Percentiles rank a stretch among this genome's conserved stretches.
Conservation (phyloP, 139 green algal species). For the Chlorella sp. region DNA sequence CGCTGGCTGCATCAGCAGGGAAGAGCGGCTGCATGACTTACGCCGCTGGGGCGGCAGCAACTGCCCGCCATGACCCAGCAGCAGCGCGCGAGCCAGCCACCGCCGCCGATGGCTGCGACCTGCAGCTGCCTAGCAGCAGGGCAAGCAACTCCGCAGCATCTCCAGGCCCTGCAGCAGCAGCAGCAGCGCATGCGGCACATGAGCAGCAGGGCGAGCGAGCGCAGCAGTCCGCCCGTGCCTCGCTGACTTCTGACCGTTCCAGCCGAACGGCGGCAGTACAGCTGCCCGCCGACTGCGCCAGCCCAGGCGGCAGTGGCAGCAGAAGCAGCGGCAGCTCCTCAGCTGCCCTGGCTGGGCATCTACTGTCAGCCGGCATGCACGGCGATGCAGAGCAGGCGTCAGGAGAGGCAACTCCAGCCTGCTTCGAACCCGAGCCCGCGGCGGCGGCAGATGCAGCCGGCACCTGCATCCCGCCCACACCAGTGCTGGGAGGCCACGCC, state of each 20-base stretch:
- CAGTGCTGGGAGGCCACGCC: background rate
- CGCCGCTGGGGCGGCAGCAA: background rate
- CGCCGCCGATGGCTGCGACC: background rate
- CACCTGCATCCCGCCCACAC: background rate
- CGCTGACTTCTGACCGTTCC: background rate
- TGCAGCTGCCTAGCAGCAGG: background rate
- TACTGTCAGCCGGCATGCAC: background rate
- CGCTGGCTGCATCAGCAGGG: background rate
- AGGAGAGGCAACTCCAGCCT: background rate
- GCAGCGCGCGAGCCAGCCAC: background rate
- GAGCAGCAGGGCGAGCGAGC: background rate
- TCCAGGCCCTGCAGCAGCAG: too few species aligned
- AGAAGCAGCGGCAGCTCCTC: background rate
- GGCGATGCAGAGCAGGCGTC: background rate
- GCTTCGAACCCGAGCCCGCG: background rate
- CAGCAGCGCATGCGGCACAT: background rate
- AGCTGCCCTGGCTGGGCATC: background rate
- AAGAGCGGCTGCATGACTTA: background rate
- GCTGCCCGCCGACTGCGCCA: background rate
- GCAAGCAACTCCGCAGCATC: background rate
- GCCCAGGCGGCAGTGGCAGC: background rate
- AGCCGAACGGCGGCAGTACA: background rate
- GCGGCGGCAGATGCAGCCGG: background rate
- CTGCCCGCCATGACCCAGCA: background rate
- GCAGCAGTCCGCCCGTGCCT: background rate